Conservation (phyloP, 352 stramenopile genomes). For the Elongisporangium anandrum region DNA sequence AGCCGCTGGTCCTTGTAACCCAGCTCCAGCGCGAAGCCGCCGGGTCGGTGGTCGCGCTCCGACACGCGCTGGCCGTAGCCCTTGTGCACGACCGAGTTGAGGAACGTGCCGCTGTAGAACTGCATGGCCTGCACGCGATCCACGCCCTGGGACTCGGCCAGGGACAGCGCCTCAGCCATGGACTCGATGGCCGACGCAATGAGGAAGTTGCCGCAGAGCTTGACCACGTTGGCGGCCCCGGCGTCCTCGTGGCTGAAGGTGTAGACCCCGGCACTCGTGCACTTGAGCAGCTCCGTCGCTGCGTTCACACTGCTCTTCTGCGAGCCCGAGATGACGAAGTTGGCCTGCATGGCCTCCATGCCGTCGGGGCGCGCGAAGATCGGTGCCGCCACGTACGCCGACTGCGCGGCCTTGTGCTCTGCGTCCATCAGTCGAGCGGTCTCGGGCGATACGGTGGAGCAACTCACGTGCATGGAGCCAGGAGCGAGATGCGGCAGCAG, state of each 20-base stretch:
- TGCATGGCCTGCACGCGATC: conserved; percentile 70
- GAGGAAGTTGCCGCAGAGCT: conserved; percentile 80
- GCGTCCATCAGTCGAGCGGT: conserved; percentile 40
- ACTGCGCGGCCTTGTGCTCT: conserved; percentile 23
- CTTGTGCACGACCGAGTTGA: conserved; percentile 79
- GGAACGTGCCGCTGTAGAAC: conserved; percentile 77
- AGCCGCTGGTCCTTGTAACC: conserved; percentile 74
- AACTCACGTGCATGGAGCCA: conserved; percentile 53
- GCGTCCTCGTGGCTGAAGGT: conserved; percentile 49
- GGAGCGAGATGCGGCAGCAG: conserved; percentile 30
- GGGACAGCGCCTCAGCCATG: conserved; percentile 61
- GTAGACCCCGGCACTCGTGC: conserved; percentile 36
- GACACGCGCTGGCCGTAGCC: conserved; percentile 76
- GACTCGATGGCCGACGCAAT: conserved; percentile 78
- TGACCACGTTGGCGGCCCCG: conserved; percentile 68
- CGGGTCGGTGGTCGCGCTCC: conserved; percentile 61
- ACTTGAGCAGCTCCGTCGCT: conserved; percentile 34
- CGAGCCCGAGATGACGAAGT: conserved; percentile 53
- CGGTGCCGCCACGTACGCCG: conserved; percentile 47
- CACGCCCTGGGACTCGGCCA: conserved; percentile 67
- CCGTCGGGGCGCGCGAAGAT: conserved; percentile 75
- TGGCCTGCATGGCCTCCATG: conserved; percentile 63
- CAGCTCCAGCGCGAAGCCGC: conserved; percentile 69
- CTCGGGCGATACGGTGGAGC: conserved; percentile 64
- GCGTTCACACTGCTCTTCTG: conserved; percentile 23